These are phyloP conservation scores for Blastosporella zonata DNA, from an alignment of 1,284 basidiomycete species.

Conservation along the genomic window DNA sequence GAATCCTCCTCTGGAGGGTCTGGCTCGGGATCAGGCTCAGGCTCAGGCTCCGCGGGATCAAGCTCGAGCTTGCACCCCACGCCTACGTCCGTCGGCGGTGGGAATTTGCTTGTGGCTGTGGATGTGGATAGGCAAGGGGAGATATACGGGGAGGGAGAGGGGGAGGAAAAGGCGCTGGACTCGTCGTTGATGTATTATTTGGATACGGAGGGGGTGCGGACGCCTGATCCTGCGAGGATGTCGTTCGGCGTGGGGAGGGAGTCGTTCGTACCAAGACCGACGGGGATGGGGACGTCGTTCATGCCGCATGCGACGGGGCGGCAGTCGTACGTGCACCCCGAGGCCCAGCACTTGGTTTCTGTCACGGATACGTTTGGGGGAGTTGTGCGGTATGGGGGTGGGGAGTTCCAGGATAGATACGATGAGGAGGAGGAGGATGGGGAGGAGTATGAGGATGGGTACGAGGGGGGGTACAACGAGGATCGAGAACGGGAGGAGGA, in stretches of 20 bases:
- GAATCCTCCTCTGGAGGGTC: too few relatives aligned
- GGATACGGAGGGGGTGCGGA: constrained; percentile 18
- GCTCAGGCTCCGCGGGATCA: constrained; percentile 25
- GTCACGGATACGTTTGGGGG: constrained; percentile 40
- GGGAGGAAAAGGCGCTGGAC: constrained; percentile 12
- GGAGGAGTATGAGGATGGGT: constrained; percentile 17
- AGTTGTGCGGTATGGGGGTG: constrained; percentile 19
- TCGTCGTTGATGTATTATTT: constrained; percentile 34
- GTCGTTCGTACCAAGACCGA: constrained; percentile 2
- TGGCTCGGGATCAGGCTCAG: constrained; percentile 28
- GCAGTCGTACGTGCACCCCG: constrained; percentile 18
- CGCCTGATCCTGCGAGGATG: not conserved
- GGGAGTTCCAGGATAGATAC: constrained; percentile 3
- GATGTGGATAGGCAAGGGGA: too few relatives aligned
- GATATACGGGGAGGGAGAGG: too few relatives aligned
- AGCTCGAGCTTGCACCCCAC: constrained; percentile 36
- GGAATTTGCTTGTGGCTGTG: constrained; percentile 17
- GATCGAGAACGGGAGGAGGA: not conserved
- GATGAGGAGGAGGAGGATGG: constrained; percentile 16
- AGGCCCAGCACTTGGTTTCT: constrained; percentile 29
- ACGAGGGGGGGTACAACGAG: not conserved
- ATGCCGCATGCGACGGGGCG: too few relatives aligned
- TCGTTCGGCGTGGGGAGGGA: not conserved
- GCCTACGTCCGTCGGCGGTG: constrained; percentile 30
- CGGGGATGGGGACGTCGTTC: too few relatives aligned